Base-by-base conservation (phyloP, 2,329 filamentous ascomycete genomes). In the Dendryphion nanum region DNA sequence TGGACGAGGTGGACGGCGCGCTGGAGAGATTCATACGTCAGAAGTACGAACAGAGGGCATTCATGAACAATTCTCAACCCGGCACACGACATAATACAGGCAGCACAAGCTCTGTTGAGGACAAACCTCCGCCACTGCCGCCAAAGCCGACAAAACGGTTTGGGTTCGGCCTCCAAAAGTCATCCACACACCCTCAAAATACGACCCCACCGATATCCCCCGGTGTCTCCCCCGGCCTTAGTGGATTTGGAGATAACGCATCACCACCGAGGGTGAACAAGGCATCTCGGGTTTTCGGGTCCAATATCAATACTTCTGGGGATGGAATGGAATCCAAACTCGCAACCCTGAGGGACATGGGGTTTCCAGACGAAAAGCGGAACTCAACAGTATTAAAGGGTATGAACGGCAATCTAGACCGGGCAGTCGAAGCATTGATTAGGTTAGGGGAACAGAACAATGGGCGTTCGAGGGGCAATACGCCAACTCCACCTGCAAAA, bases 11-110 rank as follows among this genome's bases (percentile, higher is more conserved):
- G 33, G 91, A 98, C 63, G 85, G 87, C 8, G 89, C 86, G 18
- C 93, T 98, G 85, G 93, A 98, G 68, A 81, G 88, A 44, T 97
- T 91, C 66, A 95, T 98, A 51, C 78, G 91, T 44, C 84, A 91
- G 59, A 98, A 98, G 67, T 98, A 98, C 67, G 82, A 90, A 61
- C 82, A 83, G 53, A 73, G 76, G 41, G 68, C 74, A 12, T 74
- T 79, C 47, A 59, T 64, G 42, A 57, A 57, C 32, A 58, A 58
- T 30, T 57, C 61, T 16, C 55, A 62, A 21, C 62, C 69, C 17
- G 56, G 57, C 34, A 74, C 72, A 48, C 69, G 75, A 55, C 70
- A 78, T 44, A 74, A 81, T 51, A 75, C 78, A 5, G 77, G 76
- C 40, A 79, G 78, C 46, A 77, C 72, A 33, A 69, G 72, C 44